Evolutionary conservation across 345 rosid species (phyloP).

Genomic region (Camelina laxa): DNA sequence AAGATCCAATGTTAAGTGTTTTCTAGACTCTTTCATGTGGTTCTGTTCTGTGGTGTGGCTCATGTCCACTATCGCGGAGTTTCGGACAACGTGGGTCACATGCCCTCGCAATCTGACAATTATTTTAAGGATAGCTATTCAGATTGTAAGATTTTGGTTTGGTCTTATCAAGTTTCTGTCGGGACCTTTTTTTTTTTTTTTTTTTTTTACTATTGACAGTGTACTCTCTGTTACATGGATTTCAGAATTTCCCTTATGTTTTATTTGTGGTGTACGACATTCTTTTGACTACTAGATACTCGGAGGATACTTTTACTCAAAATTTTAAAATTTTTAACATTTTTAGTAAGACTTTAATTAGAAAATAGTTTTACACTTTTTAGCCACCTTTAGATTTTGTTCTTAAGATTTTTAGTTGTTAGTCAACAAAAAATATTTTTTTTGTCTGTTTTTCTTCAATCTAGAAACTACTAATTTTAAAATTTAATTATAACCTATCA

Average conservation of each 20-base stretch:
- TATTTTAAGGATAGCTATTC: slow-evolving; percentile 29
- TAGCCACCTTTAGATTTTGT: neutral
- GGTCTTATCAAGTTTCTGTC: slow-evolving; percentile 37
- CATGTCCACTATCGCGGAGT: slow-evolving; percentile 42
- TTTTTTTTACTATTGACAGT: slow-evolving; percentile 15
- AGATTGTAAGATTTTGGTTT: slow-evolving; percentile 30
- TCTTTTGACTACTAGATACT: neutral
- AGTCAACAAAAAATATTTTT: neutral
- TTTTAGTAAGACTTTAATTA: no score
- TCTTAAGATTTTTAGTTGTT: neutral
- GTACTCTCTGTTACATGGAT: neutral
- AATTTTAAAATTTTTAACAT: neutral
- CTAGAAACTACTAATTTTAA: neutral
- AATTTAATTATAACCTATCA: neutral
- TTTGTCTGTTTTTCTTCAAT: neutral
- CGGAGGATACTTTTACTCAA: slow-evolving; percentile 6
- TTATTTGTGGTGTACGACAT: neutral
- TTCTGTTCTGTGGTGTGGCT: slow-evolving; percentile 36
- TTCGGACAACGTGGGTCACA: slow-evolving; percentile 48
- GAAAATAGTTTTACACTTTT: neutral
- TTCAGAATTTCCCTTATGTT: neutral
- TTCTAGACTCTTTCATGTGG: slow-evolving; percentile 31
- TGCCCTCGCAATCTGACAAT: slow-evolving; percentile 43
- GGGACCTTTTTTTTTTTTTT: neutral
- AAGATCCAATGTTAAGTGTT: slow-evolving; percentile 41